Base-by-base conservation (phyloP, 1,284 basidiomycete species). In the Trametes versicolor region DNA sequence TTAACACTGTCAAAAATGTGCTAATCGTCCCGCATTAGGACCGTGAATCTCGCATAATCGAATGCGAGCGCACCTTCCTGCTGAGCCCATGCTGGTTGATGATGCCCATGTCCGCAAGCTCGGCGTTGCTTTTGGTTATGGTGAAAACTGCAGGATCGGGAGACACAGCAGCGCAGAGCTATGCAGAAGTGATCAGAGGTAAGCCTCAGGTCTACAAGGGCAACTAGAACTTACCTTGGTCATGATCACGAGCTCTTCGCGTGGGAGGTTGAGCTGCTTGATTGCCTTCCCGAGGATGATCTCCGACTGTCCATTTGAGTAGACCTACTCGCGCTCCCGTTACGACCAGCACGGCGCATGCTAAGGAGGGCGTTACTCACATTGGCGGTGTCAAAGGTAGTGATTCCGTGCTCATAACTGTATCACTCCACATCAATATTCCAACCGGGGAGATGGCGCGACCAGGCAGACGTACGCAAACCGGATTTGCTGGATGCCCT, bases 221-320 rank as follows among this genome's bases (percentile, higher is more conserved):
- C 19, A 43, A n/a, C 10, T 32, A 12, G 25, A 12, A 41, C 68
- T 47, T n/a, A 82, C 81, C 79, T 88, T 88, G 43, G 86, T 87
- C 75, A 88, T 76, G 58, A 88, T 79, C 21, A 89, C 85, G 23
- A 87, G 78, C 69, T 85, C 82, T 27, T 85, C 83, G 21, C 88
- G 80, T 4, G 85, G 85, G 32, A 89, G 78, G 32, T 84, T 76
- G 66, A 83, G 79, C 68, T 84, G 72, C 70, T 85, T 85, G 72
- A 90, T 83, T 3, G 87, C 87, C 62, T 87, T 85, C 17, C 88
- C 87, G 49, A 89, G 80, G 64, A 87, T 81, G 29, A 81, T 72
- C 74, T 90, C 87, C 17, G 81, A 83, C 45, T 81, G 74, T 25
- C 86, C 86, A 56, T 82, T 80, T 45, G 81, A 78, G 72, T 87